phyloP scores from a whole-genome alignment of 208 protist species.

The Crithidia brevicula region DNA sequence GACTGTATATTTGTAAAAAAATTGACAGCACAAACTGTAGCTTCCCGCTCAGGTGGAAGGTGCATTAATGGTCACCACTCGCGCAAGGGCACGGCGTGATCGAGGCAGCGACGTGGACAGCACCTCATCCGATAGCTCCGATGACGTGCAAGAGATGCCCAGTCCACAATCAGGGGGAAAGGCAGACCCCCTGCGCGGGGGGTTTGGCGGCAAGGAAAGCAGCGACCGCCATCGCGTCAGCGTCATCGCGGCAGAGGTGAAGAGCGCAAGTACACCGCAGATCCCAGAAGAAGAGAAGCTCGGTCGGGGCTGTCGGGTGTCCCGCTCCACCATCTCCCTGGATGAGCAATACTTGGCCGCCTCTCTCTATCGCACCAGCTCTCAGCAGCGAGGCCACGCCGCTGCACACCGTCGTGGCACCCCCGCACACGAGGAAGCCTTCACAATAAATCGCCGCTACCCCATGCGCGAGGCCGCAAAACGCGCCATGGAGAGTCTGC shows the following conservation, averaged over 20 bases:
- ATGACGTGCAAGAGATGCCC: constrained; percentile 17
- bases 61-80: constrained; percentile 37
- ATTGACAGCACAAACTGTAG: too few species aligned
- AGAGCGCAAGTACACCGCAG: too few species aligned
- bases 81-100: constrained; percentile 18
- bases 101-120: constrained; percentile 11
- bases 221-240: too few species aligned
- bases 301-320: constrained; percentile 68
- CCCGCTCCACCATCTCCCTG: constrained; percentile 35
- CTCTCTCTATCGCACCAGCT: constrained; percentile 15
- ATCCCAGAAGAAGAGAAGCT: constrained; percentile 36
- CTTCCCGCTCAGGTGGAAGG: too few species aligned
- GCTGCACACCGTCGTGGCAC: background rate
- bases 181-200: too few species aligned
- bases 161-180: too few species aligned
- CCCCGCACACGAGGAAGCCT: constrained; percentile 1
- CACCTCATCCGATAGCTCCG: constrained; percentile 1
- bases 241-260: background rate
- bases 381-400: background rate
- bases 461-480: constrained; percentile 65
- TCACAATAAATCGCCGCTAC: constrained; percentile 60
- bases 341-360: constrained; percentile 53
- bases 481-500: constrained; percentile 56
- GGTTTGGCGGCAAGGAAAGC: too few species aligned
- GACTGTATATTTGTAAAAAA: too few species aligned